Percentiles rank a stretch among this genome's conserved stretches.
These are phyloP conservation scores for Colletotrichum paranaense DNA, from an alignment of 2,329 filamentous ascomycete species.

Conservation along the genomic window DNA sequence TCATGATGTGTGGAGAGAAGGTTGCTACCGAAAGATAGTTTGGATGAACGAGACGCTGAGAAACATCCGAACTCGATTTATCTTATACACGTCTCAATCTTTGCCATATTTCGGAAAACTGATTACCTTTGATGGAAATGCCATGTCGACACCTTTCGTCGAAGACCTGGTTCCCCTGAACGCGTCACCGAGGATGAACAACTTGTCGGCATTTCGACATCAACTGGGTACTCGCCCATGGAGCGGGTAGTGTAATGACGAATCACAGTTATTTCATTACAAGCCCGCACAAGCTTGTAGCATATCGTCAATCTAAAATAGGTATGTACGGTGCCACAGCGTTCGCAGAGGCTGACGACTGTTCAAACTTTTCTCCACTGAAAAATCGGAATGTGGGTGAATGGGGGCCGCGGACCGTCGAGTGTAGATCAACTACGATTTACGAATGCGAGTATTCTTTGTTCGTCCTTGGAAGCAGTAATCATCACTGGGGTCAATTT, in stretches of 20 bases:
- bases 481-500: neutral
- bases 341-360: neutral
- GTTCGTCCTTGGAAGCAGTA: neutral
- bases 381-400: neutral
- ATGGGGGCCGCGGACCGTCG: neutral
- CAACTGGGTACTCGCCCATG: neutral
- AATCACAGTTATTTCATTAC: neutral
- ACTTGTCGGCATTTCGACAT: neutral
- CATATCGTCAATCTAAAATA: neutral
- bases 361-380: neutral
- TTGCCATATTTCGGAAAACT: neutral
- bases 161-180: neutral
- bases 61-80: neutral
- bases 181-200: neutral
- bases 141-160: neutral
- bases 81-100: neutral
- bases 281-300: neutral
- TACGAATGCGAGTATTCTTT: neutral
- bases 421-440: neutral
- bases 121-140: neutral
- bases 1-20: neutral
- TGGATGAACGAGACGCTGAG: neutral
- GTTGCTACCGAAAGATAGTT: neutral
- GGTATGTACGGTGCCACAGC: neutral
- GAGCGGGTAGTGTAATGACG: neutral